Base-by-base conservation (phyloP, 2,329 filamentous ascomycete genomes). In the Ascocoryne sarcoides region DNA sequence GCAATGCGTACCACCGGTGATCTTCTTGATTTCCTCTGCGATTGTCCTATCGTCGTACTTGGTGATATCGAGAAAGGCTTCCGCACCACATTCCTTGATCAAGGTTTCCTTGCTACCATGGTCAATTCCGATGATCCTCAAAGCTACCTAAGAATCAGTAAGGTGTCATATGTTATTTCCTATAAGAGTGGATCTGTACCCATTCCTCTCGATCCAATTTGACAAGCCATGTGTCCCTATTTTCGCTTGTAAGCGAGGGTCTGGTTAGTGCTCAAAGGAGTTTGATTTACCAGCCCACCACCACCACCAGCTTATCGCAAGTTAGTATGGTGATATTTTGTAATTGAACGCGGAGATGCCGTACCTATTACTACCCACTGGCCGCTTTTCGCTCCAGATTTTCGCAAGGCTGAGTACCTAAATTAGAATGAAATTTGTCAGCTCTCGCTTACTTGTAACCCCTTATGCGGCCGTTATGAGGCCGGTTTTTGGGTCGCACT, bases 101-200 rank as follows among this genome's bases (percentile, higher is more conserved):
- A 82, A 55, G 10, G 70, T 51, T 50, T 74, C 71, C 58, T 84
- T 84, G 51, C 66, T 71, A 33, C 70, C 73, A 48, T 75, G 67
- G 55, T 84, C 80, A 54, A 84, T 70, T 18, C 76, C 79, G 42
- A 82, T 76, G 26, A 82, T 75, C 32, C 79, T 69, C 47, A 76
- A 65, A 9, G 73, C 76, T 66, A 82, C 78, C 70, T 79, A 10
- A 12, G 16, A 20, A 16, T n/a, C 63, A 26, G 23, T 26, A 26
- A 12, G 7, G 7, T 26, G 12, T 12, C 12, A 12, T 12, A 26
- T 26, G 7, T 26, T 26, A 26, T 26, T 26, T 12, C 7, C 7
- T 26, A 12, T 60, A 23, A 32, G 30, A 32, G 15, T 14, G 14
- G 5, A n/a, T n/a, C n/a, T n/a, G n/a, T n/a, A 26, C 23, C 23